Conservation (phyloP, 1,284 basidiomycete species). For the Tremellales sp. region DNA sequence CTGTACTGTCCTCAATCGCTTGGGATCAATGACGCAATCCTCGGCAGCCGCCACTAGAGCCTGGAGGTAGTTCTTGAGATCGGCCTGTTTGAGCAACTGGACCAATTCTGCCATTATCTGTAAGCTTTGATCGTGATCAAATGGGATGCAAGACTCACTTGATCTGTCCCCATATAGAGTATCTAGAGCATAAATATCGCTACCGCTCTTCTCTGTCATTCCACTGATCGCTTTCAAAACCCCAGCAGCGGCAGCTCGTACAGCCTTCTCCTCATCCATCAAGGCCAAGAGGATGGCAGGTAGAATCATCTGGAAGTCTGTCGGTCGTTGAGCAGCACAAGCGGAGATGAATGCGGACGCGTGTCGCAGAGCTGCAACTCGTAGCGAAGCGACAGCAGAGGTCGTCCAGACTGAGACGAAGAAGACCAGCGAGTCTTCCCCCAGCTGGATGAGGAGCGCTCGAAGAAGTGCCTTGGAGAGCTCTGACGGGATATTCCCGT, state of each 20-base stretch:
- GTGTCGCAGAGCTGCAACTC: slow-evolving; percentile 72
- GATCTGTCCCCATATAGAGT: slow-evolving; percentile 69
- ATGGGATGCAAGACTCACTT: slow-evolving; percentile 50
- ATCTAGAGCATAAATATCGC: slow-evolving; percentile 74
- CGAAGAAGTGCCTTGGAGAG: slow-evolving; percentile 61
- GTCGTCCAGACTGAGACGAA: slow-evolving; percentile 66
- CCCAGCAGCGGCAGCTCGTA: slow-evolving; percentile 63
- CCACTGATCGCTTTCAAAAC: slow-evolving; percentile 51
- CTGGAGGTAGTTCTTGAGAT: slow-evolving; percentile 65
- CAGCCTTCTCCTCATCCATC: slow-evolving; percentile 53
- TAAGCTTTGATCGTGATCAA: slow-evolving; percentile 2
- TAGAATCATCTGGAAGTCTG: slow-evolving; percentile 80
- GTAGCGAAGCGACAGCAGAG: slow-evolving; percentile 45
- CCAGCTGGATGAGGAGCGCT: slow-evolving; percentile 64
- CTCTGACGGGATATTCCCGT: slow-evolving; percentile 47
- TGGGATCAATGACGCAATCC: slow-evolving; percentile 66
- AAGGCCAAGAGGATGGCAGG: slow-evolving; percentile 71
- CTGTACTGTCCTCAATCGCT: slow-evolving; percentile 63
- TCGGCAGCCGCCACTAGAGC: slow-evolving; percentile 57
- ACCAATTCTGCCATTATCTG: slow-evolving; percentile 54
- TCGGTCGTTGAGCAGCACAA: slow-evolving; percentile 44
- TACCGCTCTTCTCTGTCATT: slow-evolving; percentile 35
- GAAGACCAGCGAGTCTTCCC: slow-evolving; percentile 73
- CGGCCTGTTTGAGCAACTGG: slow-evolving; percentile 73
- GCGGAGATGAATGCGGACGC: slow-evolving; percentile 60